Evolutionary conservation across 371 early-diverging fungal genomes (phyloP), one percentile per base, ranked within the genome.

Genomic region (Nematocida parisii): DNA sequence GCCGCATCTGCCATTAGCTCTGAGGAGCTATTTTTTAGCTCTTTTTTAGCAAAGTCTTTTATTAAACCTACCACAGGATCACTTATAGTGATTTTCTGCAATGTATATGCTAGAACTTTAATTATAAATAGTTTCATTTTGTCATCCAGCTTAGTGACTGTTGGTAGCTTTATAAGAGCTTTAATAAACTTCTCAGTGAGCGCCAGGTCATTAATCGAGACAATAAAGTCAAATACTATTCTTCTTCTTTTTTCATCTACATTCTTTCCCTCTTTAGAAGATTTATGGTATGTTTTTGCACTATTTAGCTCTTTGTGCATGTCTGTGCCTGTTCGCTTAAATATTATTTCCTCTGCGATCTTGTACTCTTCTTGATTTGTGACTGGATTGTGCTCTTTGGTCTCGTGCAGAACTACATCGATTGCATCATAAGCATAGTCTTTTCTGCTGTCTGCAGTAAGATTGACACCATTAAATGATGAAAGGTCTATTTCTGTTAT

Each of bases 401-500:
- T 40, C 57, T 77, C 60, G 13, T 52, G 9, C 42, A 77, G 57
- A 24, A 40, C 6, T 33, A 77, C 71, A 40, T 71, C 46, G 0
- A 70, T 44, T 18, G n/a, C 58, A 44, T 77, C 80, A 54, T 77
- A 77, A 1, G 47, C 13, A 33, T 46, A 0, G 3, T 33, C 20
- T 22, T 20, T 40, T 39, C 54, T 27, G 64, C 45, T 55, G 22
- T 45, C 47, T 33, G 22, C 27, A 33, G 44, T 66, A 4, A 50
- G 27, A 39, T 18, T 22, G 1, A 58, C n/a, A 13, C 44, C 55
- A 15, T n/a, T 27, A 45, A 39, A 13, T 7, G 20, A 13, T 1
- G 72, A 44, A 20, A 75, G 44, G 61, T 77, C 80, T 20, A 77
- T 77, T 55, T 77, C 80, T 24, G 80, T 77, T 9, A 77, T 24